phyloP scores from a whole-genome alignment of 2,329 filamentous ascomycete genomes.

The Trichoderma sp. region DNA sequence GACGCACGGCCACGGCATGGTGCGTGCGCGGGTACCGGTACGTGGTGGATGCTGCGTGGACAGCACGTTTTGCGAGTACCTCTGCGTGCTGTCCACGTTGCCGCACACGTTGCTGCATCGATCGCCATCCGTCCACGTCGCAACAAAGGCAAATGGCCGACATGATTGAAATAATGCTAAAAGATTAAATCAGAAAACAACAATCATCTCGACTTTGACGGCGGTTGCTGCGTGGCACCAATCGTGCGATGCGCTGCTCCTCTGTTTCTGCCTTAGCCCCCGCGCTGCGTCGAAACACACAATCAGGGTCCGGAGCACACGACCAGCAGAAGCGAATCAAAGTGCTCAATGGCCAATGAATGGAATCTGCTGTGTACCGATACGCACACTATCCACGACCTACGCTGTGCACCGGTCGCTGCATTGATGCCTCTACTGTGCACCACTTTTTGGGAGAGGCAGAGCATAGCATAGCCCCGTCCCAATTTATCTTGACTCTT shows the following conservation, averaged over 20 bases:
- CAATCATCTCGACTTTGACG: background rate
- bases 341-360: background rate
- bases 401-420: background rate
- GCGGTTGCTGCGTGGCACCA: constrained; percentile 30
- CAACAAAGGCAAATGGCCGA: background rate
- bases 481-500: background rate
- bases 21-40: background rate
- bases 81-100: background rate
- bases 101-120: constrained; percentile 13
- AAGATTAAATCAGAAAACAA: background rate
- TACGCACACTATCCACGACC: background rate
- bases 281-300: background rate
- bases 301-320: constrained; percentile 3
- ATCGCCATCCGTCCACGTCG: constrained; percentile 28
- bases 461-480: constrained; percentile 11
- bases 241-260: constrained; percentile 9
- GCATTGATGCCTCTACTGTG: background rate
- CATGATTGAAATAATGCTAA: background rate
- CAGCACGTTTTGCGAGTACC: background rate
- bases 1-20: background rate
- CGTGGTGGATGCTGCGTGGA: background rate
- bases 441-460: background rate
- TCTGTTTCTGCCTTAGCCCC: background rate
- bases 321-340: background rate
- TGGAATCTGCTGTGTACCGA: background rate